A percentile compares a stretch with the other conserved stretches of the same genome.
Evolutionary conservation across 192 early-diverging fungal species (phyloP).

Genomic region (Coemansia sp.): DNA sequence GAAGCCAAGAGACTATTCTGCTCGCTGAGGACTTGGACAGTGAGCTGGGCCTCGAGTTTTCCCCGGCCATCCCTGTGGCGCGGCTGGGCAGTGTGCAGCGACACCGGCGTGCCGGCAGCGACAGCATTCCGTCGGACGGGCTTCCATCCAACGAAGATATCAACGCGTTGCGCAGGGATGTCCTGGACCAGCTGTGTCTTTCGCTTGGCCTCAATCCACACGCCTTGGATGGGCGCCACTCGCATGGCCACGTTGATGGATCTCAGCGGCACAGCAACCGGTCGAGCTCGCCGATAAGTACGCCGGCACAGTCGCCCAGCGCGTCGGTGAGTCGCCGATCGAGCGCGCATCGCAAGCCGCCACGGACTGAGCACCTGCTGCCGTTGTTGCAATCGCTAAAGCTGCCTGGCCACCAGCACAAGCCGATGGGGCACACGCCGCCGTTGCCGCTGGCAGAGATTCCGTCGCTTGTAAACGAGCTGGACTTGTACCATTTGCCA

Average conservation of each 20-base stretch:
- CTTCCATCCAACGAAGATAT: slow-evolving; percentile 32
- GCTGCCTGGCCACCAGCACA: slow-evolving; percentile 14
- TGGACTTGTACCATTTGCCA: slow-evolving; percentile 75
- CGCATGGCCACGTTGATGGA: slow-evolving; percentile 6
- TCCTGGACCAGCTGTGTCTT: slow-evolving; percentile 30
- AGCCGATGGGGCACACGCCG: slow-evolving; percentile 2
- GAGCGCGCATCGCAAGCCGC: slow-evolving; percentile 36
- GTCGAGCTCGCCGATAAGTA: neutral
- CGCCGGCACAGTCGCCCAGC: slow-evolving; percentile 21
- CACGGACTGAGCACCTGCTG: slow-evolving; percentile 40
- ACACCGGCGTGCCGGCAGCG: slow-evolving; percentile 47
- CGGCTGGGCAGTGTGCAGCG: slow-evolving; percentile 11
- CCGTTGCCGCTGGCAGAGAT: slow-evolving; percentile 32
- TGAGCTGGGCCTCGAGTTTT: neutral
- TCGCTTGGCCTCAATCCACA: slow-evolving; percentile 46
- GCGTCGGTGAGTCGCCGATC: slow-evolving; percentile 32
- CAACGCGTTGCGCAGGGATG: slow-evolving; percentile 33
- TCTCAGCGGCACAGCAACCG: slow-evolving; percentile 9
- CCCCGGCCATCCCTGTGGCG: neutral
- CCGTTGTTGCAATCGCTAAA: slow-evolving; percentile 42
- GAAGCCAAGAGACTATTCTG: neutral
- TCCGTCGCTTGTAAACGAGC: slow-evolving; percentile 60
- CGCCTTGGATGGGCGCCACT: slow-evolving; percentile 28
- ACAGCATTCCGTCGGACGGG: slow-evolving; percentile 8
- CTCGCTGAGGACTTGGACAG: neutral